Evolutionary conservation across 495 filamentous ascomycete genomes (phyloP).

Genomic region (Rostrohypoxylon terebratum): DNA sequence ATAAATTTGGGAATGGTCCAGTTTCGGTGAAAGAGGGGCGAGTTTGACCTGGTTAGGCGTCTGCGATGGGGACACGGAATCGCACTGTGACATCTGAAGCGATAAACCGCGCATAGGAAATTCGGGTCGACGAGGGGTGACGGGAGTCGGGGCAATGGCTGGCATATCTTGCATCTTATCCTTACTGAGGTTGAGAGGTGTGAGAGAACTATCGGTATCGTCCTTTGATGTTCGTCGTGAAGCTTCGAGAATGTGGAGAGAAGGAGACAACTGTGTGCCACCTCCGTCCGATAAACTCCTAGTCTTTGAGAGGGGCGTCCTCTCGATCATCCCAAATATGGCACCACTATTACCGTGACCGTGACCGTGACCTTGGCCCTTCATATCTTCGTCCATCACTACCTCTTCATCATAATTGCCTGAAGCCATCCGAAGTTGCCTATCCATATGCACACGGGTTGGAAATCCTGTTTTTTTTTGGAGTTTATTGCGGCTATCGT

Average conservation of each 20-base stretch:
- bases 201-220: slow-evolving; percentile 70
- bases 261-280: slow-evolving; percentile 69
- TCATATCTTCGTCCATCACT: slow-evolving; percentile 49
- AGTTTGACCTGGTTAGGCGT: slow-evolving; percentile 70
- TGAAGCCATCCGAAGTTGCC: slow-evolving; percentile 26
- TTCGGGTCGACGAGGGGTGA: slow-evolving; percentile 72
- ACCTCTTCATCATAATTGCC: slow-evolving; percentile 44
- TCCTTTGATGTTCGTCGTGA: slow-evolving; percentile 75
- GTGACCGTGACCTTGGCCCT: slow-evolving; percentile 11
- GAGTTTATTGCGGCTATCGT: neutral
- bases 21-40: slow-evolving; percentile 83
- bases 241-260: slow-evolving; percentile 72
- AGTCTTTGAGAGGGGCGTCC: slow-evolving; percentile 50
- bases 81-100: slow-evolving; percentile 76
- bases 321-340: slow-evolving; percentile 40
- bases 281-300: slow-evolving; percentile 65
- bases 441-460: neutral
- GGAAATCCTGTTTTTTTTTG: neutral
- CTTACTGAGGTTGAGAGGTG: slow-evolving; percentile 59
- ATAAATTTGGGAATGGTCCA: slow-evolving; percentile 84
- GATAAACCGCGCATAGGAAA: slow-evolving; percentile 72
- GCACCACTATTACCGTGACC: slow-evolving; percentile 1
- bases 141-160: slow-evolving; percentile 55
- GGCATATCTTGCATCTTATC: slow-evolving; percentile 40
- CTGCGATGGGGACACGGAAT: slow-evolving; percentile 52